These are phyloP conservation scores for Euphrasia arctica DNA, from an alignment of 305 asterid species.

Conservation along the genomic window DNA sequence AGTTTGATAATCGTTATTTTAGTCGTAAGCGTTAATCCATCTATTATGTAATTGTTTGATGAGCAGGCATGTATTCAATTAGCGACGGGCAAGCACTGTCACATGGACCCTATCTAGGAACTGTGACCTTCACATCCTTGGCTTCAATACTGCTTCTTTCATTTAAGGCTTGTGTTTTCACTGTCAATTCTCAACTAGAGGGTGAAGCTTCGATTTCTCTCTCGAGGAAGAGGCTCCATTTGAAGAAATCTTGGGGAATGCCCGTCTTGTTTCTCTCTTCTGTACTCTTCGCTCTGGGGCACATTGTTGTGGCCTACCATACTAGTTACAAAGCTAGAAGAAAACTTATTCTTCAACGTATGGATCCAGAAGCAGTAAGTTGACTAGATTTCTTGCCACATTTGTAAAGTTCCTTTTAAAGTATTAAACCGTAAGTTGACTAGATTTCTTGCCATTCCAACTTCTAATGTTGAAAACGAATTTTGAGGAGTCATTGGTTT, in stretches of 20 bases:
- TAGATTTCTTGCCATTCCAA: too few relatives aligned
- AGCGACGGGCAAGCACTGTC: constrained; percentile 75
- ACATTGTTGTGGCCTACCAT: constrained; percentile 84
- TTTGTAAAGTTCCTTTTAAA: too few relatives aligned
- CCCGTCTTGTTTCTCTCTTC: constrained; percentile 90
- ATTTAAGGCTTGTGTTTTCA: constrained; percentile 75
- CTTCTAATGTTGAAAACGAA: too few relatives aligned
- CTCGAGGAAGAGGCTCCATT: constrained; percentile 77
- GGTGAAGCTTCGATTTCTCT: constrained; percentile 64
- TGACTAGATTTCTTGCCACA: not conserved
- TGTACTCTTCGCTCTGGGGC: constrained; percentile 93
- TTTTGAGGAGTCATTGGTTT: too few relatives aligned
- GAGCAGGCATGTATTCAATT: constrained; percentile 72
- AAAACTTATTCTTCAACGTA: constrained; percentile 85
- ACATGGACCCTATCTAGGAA: constrained; percentile 84
- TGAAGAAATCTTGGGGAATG: constrained; percentile 98
- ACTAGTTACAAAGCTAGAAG: constrained; percentile 90
- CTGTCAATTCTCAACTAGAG: constrained; percentile 77
- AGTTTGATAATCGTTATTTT: not conserved
- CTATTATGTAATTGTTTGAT: constrained; percentile 25
- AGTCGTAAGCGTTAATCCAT: constrained; percentile 17
- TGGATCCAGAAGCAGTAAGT: constrained; percentile 88
- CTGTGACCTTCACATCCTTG: constrained; percentile 66
- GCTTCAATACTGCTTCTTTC: constrained; percentile 69
- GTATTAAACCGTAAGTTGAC: too few relatives aligned